Evolutionary conservation across 331 rosid genomes (phyloP).

Genomic region (Malus hybrid): DNA sequence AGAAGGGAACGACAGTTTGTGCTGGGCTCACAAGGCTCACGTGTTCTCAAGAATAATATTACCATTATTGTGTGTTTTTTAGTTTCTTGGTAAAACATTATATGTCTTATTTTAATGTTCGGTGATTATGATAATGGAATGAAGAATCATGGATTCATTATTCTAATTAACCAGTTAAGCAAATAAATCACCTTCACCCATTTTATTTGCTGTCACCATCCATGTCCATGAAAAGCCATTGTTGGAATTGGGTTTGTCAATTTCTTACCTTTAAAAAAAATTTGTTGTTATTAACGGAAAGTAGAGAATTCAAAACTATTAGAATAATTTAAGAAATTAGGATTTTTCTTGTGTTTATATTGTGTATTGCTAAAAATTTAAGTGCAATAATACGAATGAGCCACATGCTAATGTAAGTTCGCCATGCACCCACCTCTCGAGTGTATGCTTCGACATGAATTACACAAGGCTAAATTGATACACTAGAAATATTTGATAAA

Average conservation of each 20-base stretch:
- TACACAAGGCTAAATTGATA: neutral
- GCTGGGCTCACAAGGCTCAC: neutral
- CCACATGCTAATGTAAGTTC: neutral
- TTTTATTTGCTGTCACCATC: neutral
- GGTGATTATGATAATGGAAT: neutral
- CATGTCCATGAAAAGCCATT: neutral
- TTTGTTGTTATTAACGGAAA: too few relatives aligned
- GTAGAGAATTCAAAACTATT: too few relatives aligned
- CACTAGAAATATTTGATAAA: neutral
- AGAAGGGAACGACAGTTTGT: neutral
- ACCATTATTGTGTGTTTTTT: neutral
- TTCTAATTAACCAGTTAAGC: neutral
- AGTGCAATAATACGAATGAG: too few relatives aligned
- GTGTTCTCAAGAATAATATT: neutral
- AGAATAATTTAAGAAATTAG: too few relatives aligned
- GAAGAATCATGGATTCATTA: neutral
- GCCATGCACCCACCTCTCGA: fast-evolving
- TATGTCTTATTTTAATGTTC: neutral
- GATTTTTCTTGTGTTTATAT: too few relatives aligned
- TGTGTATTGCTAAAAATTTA: too few relatives aligned
- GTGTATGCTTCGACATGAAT: too few relatives aligned
- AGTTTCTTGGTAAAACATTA: neutral
- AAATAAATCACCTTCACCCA: neutral
- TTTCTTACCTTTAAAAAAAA: too few relatives aligned
- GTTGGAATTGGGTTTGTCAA: too few relatives aligned